Base-by-base conservation (phyloP, 108 stramenopile genomes). In the Epithemia pelagica region DNA sequence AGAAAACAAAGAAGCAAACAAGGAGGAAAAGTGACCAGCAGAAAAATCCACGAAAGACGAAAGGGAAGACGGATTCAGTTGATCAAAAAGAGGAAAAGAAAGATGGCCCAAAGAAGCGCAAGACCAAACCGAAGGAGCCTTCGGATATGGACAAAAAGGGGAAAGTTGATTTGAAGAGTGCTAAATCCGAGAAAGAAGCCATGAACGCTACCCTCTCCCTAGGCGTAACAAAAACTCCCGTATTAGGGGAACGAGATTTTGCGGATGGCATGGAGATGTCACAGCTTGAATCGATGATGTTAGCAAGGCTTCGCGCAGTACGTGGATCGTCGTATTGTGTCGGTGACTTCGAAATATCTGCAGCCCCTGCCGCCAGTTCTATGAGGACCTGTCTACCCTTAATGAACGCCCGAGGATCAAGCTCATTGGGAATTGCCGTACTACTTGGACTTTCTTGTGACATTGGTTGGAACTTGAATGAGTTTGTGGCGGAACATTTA, bases 391-490 rank as follows among this genome's bases (percentile, higher is more conserved):
- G 62, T 33, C 20, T 63, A 22, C 62, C 62, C 10, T 28, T 22
- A 18, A 8, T 22, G 5, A 2, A 28, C 19, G 2, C 33, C 2
- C 30, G 25, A 8, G 32, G 62, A 10, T 26, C 68, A 19, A 56
- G 59, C 25, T 58, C 83, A 28, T 55, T 61, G 25, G 69, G 60
- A 32, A 51, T 73, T 32, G 88, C 88, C n/a, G 65, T 92, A 72
- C 72, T 93, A 22, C 59, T 88, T 18, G 91, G 91, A 30, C 73
- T 93, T 8, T 70, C 70, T 20, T 71, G n/a, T 32, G 63, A 79
- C 64, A 90, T 85, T 76, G 81, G 74, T 26, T 93, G 91, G 91
- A 52, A 77, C 20, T 32, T 73, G 23, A 69, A 82, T 27, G 61
- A 73, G 7, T 85, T 84, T 64, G 31, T 88, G 27, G 63, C 66